phyloP scores from a whole-genome alignment of 116 monocot genomes.

The Zostera marina region DNA sequence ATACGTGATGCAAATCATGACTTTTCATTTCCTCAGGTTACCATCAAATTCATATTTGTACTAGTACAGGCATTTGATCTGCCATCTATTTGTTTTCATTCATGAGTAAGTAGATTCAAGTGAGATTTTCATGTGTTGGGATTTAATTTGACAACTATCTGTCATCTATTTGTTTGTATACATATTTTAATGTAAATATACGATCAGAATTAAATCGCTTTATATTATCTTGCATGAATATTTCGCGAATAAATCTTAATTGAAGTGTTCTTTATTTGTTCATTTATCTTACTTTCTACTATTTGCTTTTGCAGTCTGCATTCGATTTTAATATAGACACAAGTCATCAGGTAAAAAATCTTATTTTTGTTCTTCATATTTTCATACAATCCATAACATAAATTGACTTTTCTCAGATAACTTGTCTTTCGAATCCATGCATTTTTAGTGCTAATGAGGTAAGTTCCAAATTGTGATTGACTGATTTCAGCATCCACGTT shows the following conservation, averaged over 20 bases:
- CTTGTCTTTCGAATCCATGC: conserved; percentile 70
- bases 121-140: no score
- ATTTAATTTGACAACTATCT: no score
- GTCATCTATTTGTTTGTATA: no score
- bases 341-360: conserved; percentile 42
- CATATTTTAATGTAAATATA: no score
- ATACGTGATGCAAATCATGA: conserved; percentile 91
- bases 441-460: conserved; percentile 86
- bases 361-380: neutral
- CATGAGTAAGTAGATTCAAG: no score
- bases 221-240: no score
- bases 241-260: no score
- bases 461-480: no score
- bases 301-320: conserved; percentile 46
- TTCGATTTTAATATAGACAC: conserved; percentile 44
- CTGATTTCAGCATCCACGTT: no score
- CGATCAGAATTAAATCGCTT: no score
- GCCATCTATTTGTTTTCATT: neutral
- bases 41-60: neutral
- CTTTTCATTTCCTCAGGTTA: conserved; percentile 89
- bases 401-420: conserved; percentile 32
- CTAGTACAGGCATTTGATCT: neutral
- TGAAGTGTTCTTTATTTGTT: no score
- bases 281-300: no score
- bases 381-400: neutral